These are phyloP conservation scores for Macrolepiota dolichaula DNA, from an alignment of 768 basidiomycete species.

Conservation along the genomic window DNA sequence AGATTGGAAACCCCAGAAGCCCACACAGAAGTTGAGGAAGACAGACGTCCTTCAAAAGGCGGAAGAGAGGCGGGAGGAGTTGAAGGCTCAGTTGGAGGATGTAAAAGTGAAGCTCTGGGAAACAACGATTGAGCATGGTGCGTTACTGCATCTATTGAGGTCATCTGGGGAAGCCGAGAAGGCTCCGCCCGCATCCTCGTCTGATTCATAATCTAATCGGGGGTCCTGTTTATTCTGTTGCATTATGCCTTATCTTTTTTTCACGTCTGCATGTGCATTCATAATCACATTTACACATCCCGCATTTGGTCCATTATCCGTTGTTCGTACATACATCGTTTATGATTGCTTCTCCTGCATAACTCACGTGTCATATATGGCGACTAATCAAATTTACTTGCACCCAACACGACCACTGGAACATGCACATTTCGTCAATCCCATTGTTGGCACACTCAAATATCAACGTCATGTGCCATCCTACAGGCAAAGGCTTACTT, in stretches of 20 bases:
- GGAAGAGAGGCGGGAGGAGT: conserved; percentile 44
- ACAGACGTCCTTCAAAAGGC: conserved; percentile 47
- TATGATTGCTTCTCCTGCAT: neutral
- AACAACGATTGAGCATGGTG: conserved; percentile 67
- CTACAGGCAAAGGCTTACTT: neutral
- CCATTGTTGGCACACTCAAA: too few relatives aligned
- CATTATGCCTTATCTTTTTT: neutral
- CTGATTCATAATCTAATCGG: neutral
- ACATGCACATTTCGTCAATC: too few relatives aligned
- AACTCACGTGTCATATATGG: neutral
- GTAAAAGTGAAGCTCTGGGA: conserved; percentile 74
- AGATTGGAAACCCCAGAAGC: neutral
- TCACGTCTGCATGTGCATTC: neutral
- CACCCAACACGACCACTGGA: neutral
- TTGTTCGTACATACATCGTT: neutral
- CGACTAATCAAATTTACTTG: neutral
- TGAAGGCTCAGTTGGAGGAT: conserved; percentile 53
- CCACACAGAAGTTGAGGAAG: conserved; percentile 19
- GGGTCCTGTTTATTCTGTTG: neutral
- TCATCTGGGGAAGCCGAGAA: conserved; percentile 15
- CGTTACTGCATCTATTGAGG: conserved; percentile 45
- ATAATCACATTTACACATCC: neutral
- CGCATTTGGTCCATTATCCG: neutral
- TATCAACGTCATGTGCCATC: neutral
- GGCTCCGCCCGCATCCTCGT: neutral